A percentile compares a stretch with the other conserved stretches of the same genome.
These are phyloP conservation scores for Aspergillus nanangensis DNA, from an alignment of 495 filamentous ascomycete genomes.

Conservation along the genomic window DNA sequence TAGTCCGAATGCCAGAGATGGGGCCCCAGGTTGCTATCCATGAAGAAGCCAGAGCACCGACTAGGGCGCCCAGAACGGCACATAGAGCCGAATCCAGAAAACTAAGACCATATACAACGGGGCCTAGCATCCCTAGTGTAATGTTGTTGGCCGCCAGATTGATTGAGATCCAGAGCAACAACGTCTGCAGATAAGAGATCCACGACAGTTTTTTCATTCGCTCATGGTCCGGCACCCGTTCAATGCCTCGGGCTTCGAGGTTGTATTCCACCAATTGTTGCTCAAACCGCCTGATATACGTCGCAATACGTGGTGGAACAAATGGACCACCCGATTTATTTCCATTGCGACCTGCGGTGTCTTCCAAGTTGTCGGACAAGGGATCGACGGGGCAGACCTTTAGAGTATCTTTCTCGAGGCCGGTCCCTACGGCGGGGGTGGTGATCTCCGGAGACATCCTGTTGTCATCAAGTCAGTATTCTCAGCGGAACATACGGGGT, in stretches of 20 bases:
- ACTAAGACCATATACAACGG: constrained; percentile 61
- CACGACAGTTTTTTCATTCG: constrained; percentile 50
- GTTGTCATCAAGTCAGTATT: constrained; percentile 19
- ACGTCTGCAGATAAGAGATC: constrained; percentile 57
- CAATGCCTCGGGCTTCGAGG: constrained; percentile 71
- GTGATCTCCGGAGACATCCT: constrained; percentile 35
- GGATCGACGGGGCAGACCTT: constrained; percentile 8
- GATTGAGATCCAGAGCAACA: constrained; percentile 68
- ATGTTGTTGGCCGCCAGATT: constrained; percentile 76
- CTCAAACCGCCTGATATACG: constrained; percentile 33
- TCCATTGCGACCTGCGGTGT: constrained; percentile 17
- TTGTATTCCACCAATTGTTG: constrained; percentile 46
- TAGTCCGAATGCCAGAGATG: constrained; percentile 63
- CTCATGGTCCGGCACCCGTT: constrained; percentile 61
- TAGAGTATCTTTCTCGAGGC: constrained; percentile 18
- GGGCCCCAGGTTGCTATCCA: constrained; percentile 76
- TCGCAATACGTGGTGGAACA: constrained; percentile 25
- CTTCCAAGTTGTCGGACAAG: constrained; percentile 7
- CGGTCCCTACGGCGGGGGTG: constrained; percentile 26
- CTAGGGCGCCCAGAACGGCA: constrained; percentile 57
- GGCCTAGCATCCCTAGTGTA: constrained; percentile 68
- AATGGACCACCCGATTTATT: constrained; percentile 13
- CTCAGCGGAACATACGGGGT: not conserved
- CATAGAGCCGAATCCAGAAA: constrained; percentile 64
- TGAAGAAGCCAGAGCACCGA: constrained; percentile 56